These are phyloP conservation scores for Blastobotrys attinorum DNA, from an alignment of 805 yeast genomes.

Conservation along the genomic window DNA sequence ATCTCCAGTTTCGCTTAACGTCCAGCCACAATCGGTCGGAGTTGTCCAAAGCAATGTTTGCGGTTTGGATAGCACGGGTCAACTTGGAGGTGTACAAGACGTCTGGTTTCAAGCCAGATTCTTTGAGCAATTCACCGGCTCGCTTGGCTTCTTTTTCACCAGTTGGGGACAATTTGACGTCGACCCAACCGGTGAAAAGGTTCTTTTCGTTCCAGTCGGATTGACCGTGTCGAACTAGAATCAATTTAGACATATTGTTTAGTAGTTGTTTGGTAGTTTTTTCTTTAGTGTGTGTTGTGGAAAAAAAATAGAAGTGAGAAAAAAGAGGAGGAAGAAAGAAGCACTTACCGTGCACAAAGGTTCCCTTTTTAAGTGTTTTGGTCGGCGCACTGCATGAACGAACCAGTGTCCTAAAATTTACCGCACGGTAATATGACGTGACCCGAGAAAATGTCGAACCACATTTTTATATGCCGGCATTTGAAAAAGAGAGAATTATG, in stretches of 20 bases:
- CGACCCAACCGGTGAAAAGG: constrained; percentile 99
- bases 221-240: constrained; percentile 97
- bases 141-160: constrained; percentile 88
- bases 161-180: constrained; percentile 71
- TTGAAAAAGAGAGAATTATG: too few relatives aligned
- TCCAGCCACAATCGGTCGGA: constrained; percentile 90
- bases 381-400: too few relatives aligned
- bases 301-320: neutral
- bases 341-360: too few relatives aligned
- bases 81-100: constrained; percentile 84
- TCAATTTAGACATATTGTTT: constrained; percentile 50
- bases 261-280: neutral
- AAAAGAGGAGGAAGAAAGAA: neutral
- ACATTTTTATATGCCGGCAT: too few relatives aligned
- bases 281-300: neutral
- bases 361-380: too few relatives aligned
- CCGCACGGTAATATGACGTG: too few relatives aligned
- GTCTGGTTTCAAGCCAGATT: constrained; percentile 79
- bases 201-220: constrained; percentile 98
- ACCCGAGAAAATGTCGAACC: too few relatives aligned
- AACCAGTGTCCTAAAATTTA: too few relatives aligned
- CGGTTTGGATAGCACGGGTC: constrained; percentile 94
- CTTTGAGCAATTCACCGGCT: constrained; percentile 89
- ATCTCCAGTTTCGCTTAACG: constrained; percentile 93
- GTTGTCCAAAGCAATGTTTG: constrained; percentile 81